Base-by-base conservation (phyloP, 768 basidiomycete genomes). In the Coprinopsis cinerea region DNA sequence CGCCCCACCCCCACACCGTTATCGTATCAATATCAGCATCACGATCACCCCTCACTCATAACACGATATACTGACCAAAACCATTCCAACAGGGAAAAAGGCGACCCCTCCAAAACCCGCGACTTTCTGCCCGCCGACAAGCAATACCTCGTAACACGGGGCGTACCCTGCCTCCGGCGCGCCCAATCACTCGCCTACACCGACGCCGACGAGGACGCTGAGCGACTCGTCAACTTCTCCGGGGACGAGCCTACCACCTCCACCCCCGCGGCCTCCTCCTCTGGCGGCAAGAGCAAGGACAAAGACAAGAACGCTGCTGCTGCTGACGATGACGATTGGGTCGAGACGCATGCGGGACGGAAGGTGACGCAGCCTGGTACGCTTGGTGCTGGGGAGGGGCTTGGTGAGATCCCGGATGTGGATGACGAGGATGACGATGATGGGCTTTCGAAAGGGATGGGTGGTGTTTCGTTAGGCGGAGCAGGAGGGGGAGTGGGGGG, bases 41-140 rank as follows among this genome's bases (percentile, higher is more conserved):
- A n/a, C n/a, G n/a, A n/a, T n/a, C n/a, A n/a, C n/a, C n/a, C n/a
- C n/a, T n/a, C n/a, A 34, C 30, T 34, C 23, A 15, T 40, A 52
- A 35, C 48, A 28, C 39, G 48, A 47, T 44, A n/a, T n/a, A n/a
- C n/a, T n/a, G n/a, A n/a, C 42, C 49, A 37, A 32, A 40, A 23
- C 27, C 32, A 28, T 13, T 22, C 10, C n/a, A 27, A 37, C 59
- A 97, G 93, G 93, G 92, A 98, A 70, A 86, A 85, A 56, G 96
- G 95, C 39, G 93, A 98, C 59, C 65, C 85, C 48, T 78, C 83
- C 41, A 92, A 88, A 71, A 72, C 78, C 35, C 79, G 93, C 51
- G 95, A 98, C 59, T 98, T 90, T 70, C 78, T 99, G n/a, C 96
- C 95, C 0, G 61, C 74, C 1, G 92, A 94, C 67, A 98, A 96